phyloP scores from a whole-genome alignment of 345 rosid genomes.

The Moricandia arvensis region DNA sequence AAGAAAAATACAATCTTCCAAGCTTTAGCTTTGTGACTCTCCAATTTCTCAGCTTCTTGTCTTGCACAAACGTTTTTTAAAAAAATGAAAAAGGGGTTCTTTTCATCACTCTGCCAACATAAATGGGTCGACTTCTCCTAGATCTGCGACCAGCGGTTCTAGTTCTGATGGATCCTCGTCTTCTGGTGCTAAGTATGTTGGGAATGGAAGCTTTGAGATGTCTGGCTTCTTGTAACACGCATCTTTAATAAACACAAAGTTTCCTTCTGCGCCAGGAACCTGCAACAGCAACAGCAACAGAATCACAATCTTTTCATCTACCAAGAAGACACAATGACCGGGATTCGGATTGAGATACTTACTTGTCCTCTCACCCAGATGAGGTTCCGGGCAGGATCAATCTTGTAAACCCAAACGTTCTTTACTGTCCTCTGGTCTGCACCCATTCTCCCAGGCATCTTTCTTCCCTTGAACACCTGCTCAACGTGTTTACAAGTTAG shows the following conservation, averaged over 20 bases:
- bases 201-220: constrained; percentile 77
- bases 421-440: constrained; percentile 78
- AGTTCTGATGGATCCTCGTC: constrained; percentile 53
- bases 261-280: constrained; percentile 94
- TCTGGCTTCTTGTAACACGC: constrained; percentile 80
- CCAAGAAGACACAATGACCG: constrained; percentile 1
- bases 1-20: background rate
- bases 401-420: constrained; percentile 91
- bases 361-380: constrained; percentile 98
- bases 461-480: constrained; percentile 89
- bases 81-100: constrained; percentile 4
- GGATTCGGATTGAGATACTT: constrained; percentile 32
- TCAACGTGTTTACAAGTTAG: constrained; percentile 6
- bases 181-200: constrained; percentile 65
- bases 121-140: constrained; percentile 85
- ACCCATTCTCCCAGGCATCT: constrained; percentile 99
- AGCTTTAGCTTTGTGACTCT: constrained; percentile 26
- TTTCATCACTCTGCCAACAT: constrained; percentile 63
- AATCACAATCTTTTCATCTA: constrained; percentile 4
- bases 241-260: constrained; percentile 85
- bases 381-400: constrained; percentile 85
- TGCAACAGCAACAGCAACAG: constrained; percentile 37
- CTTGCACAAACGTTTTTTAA: too few species aligned
- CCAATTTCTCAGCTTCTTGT: constrained; percentile 15
- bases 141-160: constrained; percentile 68